phyloP scores from a whole-genome alignment of 495 filamentous ascomycete species.

The Trichoderma erinaceum region DNA sequence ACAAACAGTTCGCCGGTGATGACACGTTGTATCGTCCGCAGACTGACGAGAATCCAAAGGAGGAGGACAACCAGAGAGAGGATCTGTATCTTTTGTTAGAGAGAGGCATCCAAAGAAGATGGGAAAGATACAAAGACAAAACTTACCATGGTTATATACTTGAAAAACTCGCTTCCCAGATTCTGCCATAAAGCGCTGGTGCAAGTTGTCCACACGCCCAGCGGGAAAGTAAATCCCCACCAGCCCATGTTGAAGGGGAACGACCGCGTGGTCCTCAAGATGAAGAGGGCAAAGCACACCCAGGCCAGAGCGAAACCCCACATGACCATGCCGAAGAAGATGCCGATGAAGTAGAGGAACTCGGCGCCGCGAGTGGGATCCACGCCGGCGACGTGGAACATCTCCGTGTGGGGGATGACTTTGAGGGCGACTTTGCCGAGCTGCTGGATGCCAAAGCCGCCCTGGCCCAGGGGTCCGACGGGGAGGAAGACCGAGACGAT shows the following conservation, averaged over 20 bases:
- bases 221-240: slow-evolving; percentile 62
- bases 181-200: slow-evolving; percentile 46
- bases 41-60: slow-evolving; percentile 47
- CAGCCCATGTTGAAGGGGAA: slow-evolving; percentile 65
- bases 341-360: slow-evolving; percentile 49
- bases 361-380: slow-evolving; percentile 34
- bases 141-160: slow-evolving; percentile 47
- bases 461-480: slow-evolving; percentile 54
- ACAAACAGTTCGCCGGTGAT: slow-evolving; percentile 43
- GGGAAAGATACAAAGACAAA: slow-evolving; percentile 17
- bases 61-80: slow-evolving; percentile 42
- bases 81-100: slow-evolving; percentile 26
- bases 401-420: slow-evolving; percentile 46
- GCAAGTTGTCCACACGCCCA: slow-evolving; percentile 49
- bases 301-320: slow-evolving; percentile 60
- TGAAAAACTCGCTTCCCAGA: slow-evolving; percentile 48
- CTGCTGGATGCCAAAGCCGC: slow-evolving; percentile 51
- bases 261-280: slow-evolving; percentile 31
- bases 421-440: slow-evolving; percentile 47
- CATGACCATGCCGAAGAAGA: slow-evolving; percentile 46
- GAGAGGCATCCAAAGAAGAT: not conserved
- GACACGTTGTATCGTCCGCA: slow-evolving; percentile 38
- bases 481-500: slow-evolving; percentile 60
- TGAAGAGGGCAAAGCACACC: slow-evolving; percentile 52
- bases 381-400: slow-evolving; percentile 28